Base-by-base conservation (phyloP, 805 yeast species). In the Candida loeiensis region DNA sequence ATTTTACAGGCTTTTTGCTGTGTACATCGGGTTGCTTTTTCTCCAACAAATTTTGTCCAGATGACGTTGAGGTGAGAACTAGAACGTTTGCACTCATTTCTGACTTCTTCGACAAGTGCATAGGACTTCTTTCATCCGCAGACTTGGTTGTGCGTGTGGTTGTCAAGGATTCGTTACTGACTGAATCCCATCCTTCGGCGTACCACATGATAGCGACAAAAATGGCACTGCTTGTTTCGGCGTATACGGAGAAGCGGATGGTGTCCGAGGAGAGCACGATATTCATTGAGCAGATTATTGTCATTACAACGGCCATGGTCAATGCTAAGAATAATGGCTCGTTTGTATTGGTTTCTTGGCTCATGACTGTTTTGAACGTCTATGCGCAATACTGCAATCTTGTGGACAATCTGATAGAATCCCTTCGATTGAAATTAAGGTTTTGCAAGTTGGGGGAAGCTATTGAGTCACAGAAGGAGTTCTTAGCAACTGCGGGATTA, bases 1-100 rank as follows among this genome's bases (percentile, higher is more conserved):
- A 80, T 52, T 81, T 74, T 53, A 80, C 88, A 2, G 93, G 91
- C 6, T 79, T 82, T 44, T 58, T 86, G 44, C 86, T 88, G 2
- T 77, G 88, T 0, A 64, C 82, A 0, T 75, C 86, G 36, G 88
- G 95, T 32, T 70, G 80, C 12, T 74, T 83, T 41, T 54, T 82
- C 17, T 51, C 46, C 14, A 53, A 61, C 5, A 56, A 45, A 17
- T 70, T 55, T 47, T 37, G 57, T 3, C 39, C 37, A 13, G 46
- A 46, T 34, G 59, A 55, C 28, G 43, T 49, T 2, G 53, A 37
- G 2, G 51, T 60, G 35, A 56, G 59, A 35, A 51, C 50, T 16
- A 61, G 60, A 25, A 59, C 73, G 32, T 45, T 56, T 16, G 54
- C 51, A 12, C 62, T 67, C 27, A 66, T 76, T 11, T 69, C 71